Evolutionary conservation across 805 yeast species (phyloP), one percentile per base, ranked within the genome.

Genomic region (Barnettozyma wickerhamii): DNA sequence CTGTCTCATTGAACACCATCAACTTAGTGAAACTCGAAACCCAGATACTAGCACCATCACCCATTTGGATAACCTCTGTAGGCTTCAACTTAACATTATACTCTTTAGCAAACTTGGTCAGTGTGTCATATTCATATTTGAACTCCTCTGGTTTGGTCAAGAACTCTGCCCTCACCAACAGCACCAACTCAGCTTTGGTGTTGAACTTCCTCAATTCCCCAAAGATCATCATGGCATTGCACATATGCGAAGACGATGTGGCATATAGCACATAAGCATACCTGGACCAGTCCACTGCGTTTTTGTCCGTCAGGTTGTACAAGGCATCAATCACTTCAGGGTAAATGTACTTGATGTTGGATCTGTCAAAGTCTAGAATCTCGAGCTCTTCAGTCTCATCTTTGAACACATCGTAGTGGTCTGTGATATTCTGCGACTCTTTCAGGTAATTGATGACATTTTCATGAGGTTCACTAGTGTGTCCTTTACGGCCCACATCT

Each of bases 191-290:
- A 0, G 78, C 76, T 38, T 66, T 61, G 1, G 73, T 59, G 1
- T 66, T 60, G 32, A 60, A 54, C 13, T 60, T 54, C 26, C 64
- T 55, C 35, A 81, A 52, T 20, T 60, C 62, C 3, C 63, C 54
- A 31, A 74, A 66, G 45, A 76, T 72, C 50, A 77, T 62, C 31
- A 79, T 48, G 4, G 80, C 73, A 35, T 75, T 67, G 45, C 79
- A 72, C 39, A 79, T 56, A 47, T 79, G 76, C 18, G 66, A 62
- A 9, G 63, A 49, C 40, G 71, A 64, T 0, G 86, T 77, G 4
- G 82, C 84, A 56, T 80, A 80, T 38, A 75, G 75, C 5, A 79
- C 75, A 52, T 81, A 81, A 0, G 84, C 85, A 30, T 57, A 63
- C 40, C 64, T 61, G 1, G 56, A 31, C 78, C 78, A 72, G 27